A percentile compares a stretch with the other conserved stretches of the same genome.
Evolutionary conservation across 768 basidiomycete species (phyloP).

Genomic region (Tylopilus balloui): DNA sequence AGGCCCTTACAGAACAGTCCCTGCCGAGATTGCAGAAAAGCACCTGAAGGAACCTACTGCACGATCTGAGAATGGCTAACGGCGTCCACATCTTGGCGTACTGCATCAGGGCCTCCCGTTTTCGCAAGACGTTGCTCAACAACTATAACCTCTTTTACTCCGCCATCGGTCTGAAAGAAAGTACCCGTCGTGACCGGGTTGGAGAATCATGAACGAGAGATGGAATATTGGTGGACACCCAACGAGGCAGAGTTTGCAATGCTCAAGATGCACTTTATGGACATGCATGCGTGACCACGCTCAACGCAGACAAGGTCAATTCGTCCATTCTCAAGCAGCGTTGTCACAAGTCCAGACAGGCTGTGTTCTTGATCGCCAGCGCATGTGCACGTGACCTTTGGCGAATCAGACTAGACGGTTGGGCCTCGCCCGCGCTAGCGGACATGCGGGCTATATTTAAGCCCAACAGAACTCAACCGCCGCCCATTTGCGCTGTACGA

Average conservation of each 20-base stretch:
- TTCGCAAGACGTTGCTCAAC: conserved; percentile 22
- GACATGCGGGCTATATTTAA: conserved; percentile 24
- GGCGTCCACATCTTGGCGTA: conserved; percentile 31
- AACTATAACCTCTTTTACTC: conserved; percentile 38
- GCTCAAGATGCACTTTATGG: conserved; percentile 33
- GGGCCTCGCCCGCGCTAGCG: conserved; percentile 17
- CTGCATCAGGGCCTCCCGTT: conserved; percentile 31
- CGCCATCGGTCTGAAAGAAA: conserved; percentile 33
- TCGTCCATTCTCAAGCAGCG: conserved; percentile 27
- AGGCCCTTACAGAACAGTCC: conserved; percentile 26
- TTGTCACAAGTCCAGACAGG: conserved; percentile 24
- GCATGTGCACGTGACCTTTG: conserved; percentile 25
- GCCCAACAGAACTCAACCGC: conserved; percentile 6
- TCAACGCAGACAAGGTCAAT: conserved; percentile 26
- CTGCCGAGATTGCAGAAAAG: conserved; percentile 27
- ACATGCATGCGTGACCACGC: conserved; percentile 39
- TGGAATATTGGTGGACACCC: conserved; percentile 31
- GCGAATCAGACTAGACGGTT: conserved; percentile 18
- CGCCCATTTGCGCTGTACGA: conserved; percentile 25
- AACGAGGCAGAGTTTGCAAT: conserved; percentile 27
- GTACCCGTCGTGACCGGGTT: conserved; percentile 37
- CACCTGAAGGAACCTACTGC: conserved; percentile 23
- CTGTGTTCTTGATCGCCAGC: conserved; percentile 19
- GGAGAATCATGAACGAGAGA: conserved; percentile 32
- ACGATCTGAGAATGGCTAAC: conserved; percentile 22